Conservation (phyloP, 2,329 filamentous ascomycete species). For the Elsinoe fawcettii region DNA sequence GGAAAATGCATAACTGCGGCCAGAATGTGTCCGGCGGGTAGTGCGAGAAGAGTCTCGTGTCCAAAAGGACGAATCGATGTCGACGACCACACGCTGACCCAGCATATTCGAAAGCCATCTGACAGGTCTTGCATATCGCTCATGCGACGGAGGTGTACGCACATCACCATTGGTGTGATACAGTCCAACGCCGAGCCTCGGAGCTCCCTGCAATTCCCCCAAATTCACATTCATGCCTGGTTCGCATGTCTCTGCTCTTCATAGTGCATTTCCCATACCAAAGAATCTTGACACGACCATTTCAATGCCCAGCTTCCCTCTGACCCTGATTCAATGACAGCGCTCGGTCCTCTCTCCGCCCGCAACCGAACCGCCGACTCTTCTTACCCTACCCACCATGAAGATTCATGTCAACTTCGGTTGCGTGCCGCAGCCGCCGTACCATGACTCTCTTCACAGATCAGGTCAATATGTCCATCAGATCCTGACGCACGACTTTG, state of each 20-base stretch:
- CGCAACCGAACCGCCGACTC: slow-evolving; percentile 4
- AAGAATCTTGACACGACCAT: slow-evolving; percentile 13
- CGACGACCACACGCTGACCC: background rate
- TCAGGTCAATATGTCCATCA: slow-evolving; percentile 1
- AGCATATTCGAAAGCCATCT: background rate
- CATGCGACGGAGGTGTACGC: background rate
- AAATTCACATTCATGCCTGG: background rate
- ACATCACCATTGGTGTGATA: background rate
- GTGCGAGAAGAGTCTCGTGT: background rate
- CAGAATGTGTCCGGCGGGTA: background rate
- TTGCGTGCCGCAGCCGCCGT: slow-evolving; percentile 4
- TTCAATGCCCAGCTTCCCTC: slow-evolving; percentile 9
- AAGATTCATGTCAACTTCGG: slow-evolving; percentile 1
- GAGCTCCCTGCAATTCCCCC: background rate
- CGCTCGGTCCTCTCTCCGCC: slow-evolving; percentile 6
- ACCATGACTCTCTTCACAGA: slow-evolving; percentile 1
- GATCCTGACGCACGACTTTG: background rate
- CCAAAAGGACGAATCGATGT: background rate
- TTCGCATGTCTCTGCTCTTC: slow-evolving; percentile 1
- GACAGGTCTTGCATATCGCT: background rate
- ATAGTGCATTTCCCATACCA: slow-evolving; percentile 15
- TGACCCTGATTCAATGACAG: slow-evolving; percentile 8
- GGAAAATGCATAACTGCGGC: background rate
- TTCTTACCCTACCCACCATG: background rate
- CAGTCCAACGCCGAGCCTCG: background rate